Percentiles rank a stretch among this genome's conserved stretches.
Conservation (phyloP, 2,329 filamentous ascomycete genomes). For the Dothistroma septosporum region DNA sequence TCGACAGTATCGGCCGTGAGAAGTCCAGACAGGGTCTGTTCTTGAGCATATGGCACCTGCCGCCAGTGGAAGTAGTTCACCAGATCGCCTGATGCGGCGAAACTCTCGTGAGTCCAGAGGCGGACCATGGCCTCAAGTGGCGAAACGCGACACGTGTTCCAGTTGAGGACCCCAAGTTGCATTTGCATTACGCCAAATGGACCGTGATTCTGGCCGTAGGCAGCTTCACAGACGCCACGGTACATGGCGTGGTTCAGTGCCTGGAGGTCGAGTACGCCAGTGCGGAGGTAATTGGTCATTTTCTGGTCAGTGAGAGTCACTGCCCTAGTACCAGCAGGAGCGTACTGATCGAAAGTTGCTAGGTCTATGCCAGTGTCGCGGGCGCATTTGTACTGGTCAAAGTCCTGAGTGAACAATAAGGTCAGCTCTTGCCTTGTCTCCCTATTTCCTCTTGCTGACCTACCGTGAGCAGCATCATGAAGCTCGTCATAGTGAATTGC, state of each 20-base stretch:
- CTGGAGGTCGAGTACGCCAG: constrained; percentile 24
- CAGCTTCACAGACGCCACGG: constrained; percentile 21
- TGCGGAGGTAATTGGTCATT: constrained; percentile 22
- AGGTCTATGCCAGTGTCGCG: constrained; percentile 25
- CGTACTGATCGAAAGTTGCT: constrained; percentile 23
- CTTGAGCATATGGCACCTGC: constrained; percentile 23
- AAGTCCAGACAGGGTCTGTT: constrained; percentile 24
- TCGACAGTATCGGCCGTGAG: constrained; percentile 20
- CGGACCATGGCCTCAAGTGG: constrained; percentile 25
- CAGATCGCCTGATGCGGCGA: constrained; percentile 23
- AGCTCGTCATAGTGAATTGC: constrained; percentile 25
- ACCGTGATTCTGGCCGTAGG: constrained; percentile 15
- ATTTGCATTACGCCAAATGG: constrained; percentile 27
- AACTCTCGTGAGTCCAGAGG: constrained; percentile 25
- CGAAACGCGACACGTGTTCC: constrained; percentile 25
- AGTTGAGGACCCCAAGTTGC: constrained; percentile 27
- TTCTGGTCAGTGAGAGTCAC: constrained; percentile 17
- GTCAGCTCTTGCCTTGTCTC: neutral
- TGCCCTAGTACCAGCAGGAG: constrained; percentile 18
- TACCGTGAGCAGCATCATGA: constrained; percentile 22
- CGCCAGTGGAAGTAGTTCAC: constrained; percentile 28
- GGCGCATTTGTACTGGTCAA: constrained; percentile 25
- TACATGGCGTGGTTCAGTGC: constrained; percentile 21
- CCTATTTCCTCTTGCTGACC: neutral
- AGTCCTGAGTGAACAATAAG: constrained; percentile 8